phyloP scores from a whole-genome alignment of 2,329 filamentous ascomycete genomes.

The Bipolaris gigantea region DNA sequence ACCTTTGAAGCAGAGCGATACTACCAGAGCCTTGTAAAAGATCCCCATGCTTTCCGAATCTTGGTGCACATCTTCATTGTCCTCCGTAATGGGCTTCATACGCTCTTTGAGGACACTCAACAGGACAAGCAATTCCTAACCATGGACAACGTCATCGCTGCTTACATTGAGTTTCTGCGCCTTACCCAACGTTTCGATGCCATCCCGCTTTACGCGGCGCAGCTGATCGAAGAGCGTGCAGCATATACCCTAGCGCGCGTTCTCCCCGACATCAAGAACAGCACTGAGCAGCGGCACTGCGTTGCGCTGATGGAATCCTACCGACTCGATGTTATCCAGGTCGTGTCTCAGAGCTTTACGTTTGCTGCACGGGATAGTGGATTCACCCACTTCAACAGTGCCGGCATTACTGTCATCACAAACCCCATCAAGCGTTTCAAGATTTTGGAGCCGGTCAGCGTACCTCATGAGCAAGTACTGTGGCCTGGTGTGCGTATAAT shows the following conservation, averaged over 20 bases:
- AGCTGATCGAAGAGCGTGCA: slow-evolving; percentile 65
- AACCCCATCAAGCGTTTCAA: slow-evolving; percentile 40
- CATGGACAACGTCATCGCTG: slow-evolving; percentile 75
- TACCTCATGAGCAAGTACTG: slow-evolving; percentile 43
- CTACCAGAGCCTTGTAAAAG: slow-evolving; percentile 41
- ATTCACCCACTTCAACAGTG: slow-evolving; percentile 29
- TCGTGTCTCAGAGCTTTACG: slow-evolving; percentile 69
- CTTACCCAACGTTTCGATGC: slow-evolving; percentile 66
- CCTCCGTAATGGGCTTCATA: slow-evolving; percentile 55
- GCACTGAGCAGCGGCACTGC: slow-evolving; percentile 65
- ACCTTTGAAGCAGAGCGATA: slow-evolving; percentile 27
- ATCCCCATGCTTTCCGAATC: slow-evolving; percentile 51
- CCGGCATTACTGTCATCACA: slow-evolving; percentile 22
- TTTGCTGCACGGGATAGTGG: slow-evolving; percentile 40
- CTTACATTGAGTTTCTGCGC: slow-evolving; percentile 79
- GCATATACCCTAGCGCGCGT: slow-evolving; percentile 75
- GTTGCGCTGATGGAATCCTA: slow-evolving; percentile 76
- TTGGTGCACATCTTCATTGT: slow-evolving; percentile 63
- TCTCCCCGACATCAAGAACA: slow-evolving; percentile 70
- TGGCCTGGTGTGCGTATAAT: slow-evolving; percentile 66
- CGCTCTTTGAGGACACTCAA: slow-evolving; percentile 15
- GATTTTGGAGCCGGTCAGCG: slow-evolving; percentile 54
- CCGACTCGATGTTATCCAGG: slow-evolving; percentile 69
- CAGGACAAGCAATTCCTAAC: slow-evolving; percentile 34
- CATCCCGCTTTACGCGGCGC: slow-evolving; percentile 87